Base-by-base conservation (phyloP, 2,329 filamentous ascomycete species). In the Hyphodiscus sp. region DNA sequence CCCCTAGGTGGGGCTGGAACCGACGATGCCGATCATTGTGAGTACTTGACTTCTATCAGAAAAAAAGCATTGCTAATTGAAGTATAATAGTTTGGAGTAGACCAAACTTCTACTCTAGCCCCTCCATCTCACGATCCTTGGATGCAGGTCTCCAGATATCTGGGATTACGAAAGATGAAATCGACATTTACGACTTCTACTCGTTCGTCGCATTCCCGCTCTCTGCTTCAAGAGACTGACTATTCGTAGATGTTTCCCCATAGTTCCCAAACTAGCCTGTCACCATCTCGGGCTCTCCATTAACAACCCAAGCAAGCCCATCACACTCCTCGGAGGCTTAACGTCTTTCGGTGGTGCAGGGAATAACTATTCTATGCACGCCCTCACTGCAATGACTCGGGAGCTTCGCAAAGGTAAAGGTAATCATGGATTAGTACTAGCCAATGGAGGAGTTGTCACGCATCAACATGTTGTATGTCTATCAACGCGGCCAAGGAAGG, bases 351-450 rank as follows among this genome's bases (percentile, higher is more conserved):
- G 85, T 0, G 85, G 84, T 0, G 84, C 85, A 6, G 84, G 84
- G 0, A 87, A 87, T 58, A 87, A 87, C 51, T 87, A 87, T 55
- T 84, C 81, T 0, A 81, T 86, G 76, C 83, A 87, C 69, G 78
- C 71, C 13, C 74, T 83, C 26, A 78, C 75, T 10, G 78, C 78
- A 62, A 80, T 83, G 73, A 70, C 73, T 0, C 76, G 81, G 4
- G 70, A 75, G 52, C 65, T 86, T 4, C 54, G 52, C 10, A 62
- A 64, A 9, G 71, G 72, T 0, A 72, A 70, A 20, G 71, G 71
- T 1, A 70, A 66, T 2, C 77, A 72, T 15, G 83, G 81, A 1
- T 66, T 87, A 0, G 70, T 87, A 3, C 74, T 87, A 15, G 83
- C 83, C 1, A 87, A 87, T 61, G 83, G 84, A 0, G 84, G 84